Conservation (phyloP, 345 rosid genomes). For the Gynandropsis gynandra region DNA sequence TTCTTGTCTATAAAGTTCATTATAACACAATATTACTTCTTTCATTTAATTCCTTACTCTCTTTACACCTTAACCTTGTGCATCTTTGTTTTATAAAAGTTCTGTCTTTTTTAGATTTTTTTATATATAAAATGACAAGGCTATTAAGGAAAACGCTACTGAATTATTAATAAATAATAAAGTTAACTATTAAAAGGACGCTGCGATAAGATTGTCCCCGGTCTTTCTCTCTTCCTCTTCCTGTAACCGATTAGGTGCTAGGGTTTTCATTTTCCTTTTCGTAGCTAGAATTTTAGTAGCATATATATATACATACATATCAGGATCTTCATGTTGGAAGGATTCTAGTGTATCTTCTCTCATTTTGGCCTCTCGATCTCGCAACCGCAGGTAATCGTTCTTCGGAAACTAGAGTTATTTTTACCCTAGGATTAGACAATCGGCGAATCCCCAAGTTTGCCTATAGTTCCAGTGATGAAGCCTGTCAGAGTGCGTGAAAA, state of each 20-base stretch:
- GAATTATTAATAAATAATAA: too few species aligned
- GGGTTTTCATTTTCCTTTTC: slow-evolving; percentile 25
- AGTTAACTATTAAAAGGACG: too few species aligned
- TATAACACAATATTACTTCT: too few species aligned
- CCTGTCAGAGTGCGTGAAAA: slow-evolving; percentile 31
- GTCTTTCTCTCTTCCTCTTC: slow-evolving; percentile 6
- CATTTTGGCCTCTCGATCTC: slow-evolving; percentile 2
- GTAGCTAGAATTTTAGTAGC: slow-evolving; percentile 8
- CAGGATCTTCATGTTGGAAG: neutral
- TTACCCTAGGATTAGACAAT: neutral
- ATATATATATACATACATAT: neutral
- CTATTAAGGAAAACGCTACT: too few species aligned
- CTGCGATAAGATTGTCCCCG: neutral
- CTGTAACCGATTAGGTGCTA: slow-evolving; percentile 18
- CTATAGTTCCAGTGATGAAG: slow-evolving; percentile 41
- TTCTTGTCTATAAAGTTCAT: too few species aligned
- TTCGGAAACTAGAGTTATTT: neutral
- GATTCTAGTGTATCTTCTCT: neutral
- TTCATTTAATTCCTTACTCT: too few species aligned
- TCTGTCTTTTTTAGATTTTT: too few species aligned
- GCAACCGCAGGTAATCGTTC: slow-evolving; percentile 1
- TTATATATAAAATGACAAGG: too few species aligned
- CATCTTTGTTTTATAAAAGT: too few species aligned
- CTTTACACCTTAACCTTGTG: too few species aligned
- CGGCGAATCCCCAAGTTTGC: neutral